Evolutionary conservation across 108 stramenopile genomes (phyloP).

Genomic region (Conticribra guillardii): DNA sequence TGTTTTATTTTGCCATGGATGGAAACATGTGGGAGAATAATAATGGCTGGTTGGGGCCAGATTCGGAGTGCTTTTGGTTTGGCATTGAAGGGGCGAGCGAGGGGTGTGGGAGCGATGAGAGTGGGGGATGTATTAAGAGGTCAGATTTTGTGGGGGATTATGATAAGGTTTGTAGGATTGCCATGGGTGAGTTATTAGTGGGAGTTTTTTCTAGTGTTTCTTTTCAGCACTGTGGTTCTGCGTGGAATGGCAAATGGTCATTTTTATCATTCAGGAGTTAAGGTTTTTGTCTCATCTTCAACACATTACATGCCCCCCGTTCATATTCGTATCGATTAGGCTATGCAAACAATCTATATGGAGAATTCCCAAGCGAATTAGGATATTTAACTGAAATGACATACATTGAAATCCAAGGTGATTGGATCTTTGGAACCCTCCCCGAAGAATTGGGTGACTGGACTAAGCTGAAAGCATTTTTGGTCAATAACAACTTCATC

Average conservation of each 20-base stretch:
- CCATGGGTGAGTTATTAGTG: conserved; percentile 8
- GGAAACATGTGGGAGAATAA: conserved; percentile 35
- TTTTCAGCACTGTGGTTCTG: neutral
- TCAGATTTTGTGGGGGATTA: conserved; percentile 29
- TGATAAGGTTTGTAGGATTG: conserved; percentile 41
- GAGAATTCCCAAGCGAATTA: conserved; percentile 36
- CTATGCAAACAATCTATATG: conserved; percentile 26
- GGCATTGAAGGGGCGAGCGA: conserved; percentile 29
- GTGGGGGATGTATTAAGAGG: conserved; percentile 30
- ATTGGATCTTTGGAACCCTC: conserved; percentile 29
- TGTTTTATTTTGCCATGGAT: conserved; percentile 60
- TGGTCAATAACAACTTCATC: conserved; percentile 27
- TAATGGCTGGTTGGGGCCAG: conserved; percentile 28
- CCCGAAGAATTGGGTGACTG: conserved; percentile 28
- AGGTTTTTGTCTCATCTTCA: too few species aligned
- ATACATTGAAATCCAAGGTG: conserved; percentile 33
- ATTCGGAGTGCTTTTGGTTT: conserved; percentile 38
- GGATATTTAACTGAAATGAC: conserved; percentile 37
- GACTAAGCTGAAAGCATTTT: conserved; percentile 34
- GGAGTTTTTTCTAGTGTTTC: neutral
- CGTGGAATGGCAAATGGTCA: too few species aligned
- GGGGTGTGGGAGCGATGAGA: conserved; percentile 22
- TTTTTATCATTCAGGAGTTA: too few species aligned
- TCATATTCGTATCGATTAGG: too few species aligned
- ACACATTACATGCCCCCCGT: too few species aligned